A percentile compares a stretch with the other conserved stretches of the same genome.
These are phyloP conservation scores for Lentinula lateritia DNA, from an alignment of 768 basidiomycete genomes.

Conservation along the genomic window DNA sequence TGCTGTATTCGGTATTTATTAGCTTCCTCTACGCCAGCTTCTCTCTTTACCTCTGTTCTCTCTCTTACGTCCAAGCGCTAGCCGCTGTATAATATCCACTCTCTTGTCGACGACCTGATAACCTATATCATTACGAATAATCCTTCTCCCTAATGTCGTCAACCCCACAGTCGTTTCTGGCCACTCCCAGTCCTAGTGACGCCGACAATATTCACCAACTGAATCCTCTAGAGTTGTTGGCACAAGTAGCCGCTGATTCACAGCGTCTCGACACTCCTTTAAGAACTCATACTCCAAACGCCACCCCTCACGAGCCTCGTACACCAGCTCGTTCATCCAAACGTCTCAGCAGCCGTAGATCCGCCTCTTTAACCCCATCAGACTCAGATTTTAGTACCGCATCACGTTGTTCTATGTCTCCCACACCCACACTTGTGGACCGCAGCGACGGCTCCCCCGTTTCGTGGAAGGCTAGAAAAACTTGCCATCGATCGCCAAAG, in stretches of 20 bases:
- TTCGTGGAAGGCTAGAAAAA: slow-evolving; percentile 8
- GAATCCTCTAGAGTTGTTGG: neutral
- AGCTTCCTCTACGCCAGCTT: neutral
- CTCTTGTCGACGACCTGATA: neutral
- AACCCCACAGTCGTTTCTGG: neutral
- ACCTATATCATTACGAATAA: slow-evolving; percentile 3
- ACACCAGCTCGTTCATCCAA: neutral
- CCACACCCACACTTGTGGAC: slow-evolving; percentile 4
- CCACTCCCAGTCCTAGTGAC: neutral
- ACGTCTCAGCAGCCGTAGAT: neutral
- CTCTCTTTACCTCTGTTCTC: neutral
- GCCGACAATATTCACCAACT: neutral
- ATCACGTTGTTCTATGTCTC: slow-evolving; percentile 2
- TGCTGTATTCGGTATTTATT: neutral
- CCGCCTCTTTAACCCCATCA: neutral
- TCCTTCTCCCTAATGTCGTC: neutral
- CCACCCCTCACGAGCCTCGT: neutral
- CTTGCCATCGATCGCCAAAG: slow-evolving; percentile 9
- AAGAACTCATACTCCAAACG: neutral
- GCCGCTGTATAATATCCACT: slow-evolving; percentile 3
- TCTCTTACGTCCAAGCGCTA: slow-evolving; percentile 8
- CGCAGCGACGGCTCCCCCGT: neutral
- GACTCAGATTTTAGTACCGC: neutral
- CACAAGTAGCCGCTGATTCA: slow-evolving; percentile 1
- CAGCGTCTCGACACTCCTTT: neutral